Base-by-base conservation (phyloP, 108 stramenopile genomes). In the Skeletonema costatum region DNA sequence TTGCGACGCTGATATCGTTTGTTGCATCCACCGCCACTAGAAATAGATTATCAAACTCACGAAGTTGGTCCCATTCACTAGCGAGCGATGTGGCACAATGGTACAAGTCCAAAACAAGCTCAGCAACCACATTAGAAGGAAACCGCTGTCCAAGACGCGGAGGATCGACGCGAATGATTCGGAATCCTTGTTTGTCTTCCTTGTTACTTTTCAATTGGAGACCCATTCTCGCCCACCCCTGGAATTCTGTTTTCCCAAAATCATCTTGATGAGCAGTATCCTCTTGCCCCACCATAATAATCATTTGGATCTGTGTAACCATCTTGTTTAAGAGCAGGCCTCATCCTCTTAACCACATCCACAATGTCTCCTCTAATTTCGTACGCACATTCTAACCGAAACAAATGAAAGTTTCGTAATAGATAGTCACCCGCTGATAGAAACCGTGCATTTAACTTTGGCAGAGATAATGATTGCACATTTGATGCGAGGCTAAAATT, bases 41-140 rank as follows among this genome's bases (percentile, higher is more conserved):
- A 76, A 98, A 99, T 10, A 98, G 66, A 60, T 95, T 96, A 76
- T 98, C 98, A 69, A 89, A 92, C 73, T 98, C 96, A 11, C 96
- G 82, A 31, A 98, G 53, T 21, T 83, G 76, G 75, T 98, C 97
- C 99, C 99, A 99, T 77, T 99, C 99, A 38, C 62, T 74, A 6
- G 92, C 78, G 33, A 98, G 92, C 1, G 87, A 64, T 10, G 78
- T 86, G 3, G 92, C 90, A 76, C 92, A 96, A 50, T 82, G 87
- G 42, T 86, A 73, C 71, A 98, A 75, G 75, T 99, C 97, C 2
- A 97, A 67, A 10, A 69, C 75, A 32, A 99, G 60, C 63, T 96
- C 92, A 19, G 89, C 93, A 30, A 84, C 66, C 12, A 99, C 99
- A 63, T 80, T 70, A 9, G 88, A 81, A 3, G 95, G 94, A 7